Base-by-base conservation (phyloP, 2,329 filamentous ascomycete species). In the Trichoderma cornu-damae region DNA sequence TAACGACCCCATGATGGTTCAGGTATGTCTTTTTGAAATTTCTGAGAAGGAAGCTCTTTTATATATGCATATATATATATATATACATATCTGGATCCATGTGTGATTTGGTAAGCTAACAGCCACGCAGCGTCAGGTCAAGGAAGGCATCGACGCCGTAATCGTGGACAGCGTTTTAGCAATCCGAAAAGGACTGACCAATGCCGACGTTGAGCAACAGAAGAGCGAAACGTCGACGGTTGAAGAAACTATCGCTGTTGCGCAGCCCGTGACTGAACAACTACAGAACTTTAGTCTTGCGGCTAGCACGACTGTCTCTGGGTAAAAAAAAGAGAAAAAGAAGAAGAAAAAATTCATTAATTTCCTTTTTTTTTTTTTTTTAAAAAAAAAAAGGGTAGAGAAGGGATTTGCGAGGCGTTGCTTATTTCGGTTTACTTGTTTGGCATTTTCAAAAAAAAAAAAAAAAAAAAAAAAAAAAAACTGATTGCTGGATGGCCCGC, bases 101-200 rank as follows among this genome's bases (percentile, higher is more conserved):
- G n/a, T 14, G 18, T 35, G 18, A 32, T 34, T 20, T 8, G 4
- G 7, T 30, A 8, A 20, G 48, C 57, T 62, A 50, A 65, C 60
- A 49, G 52, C n/a, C 62, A 50, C 64, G 63, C 68, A 92, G 86
- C 77, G 87, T 61, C 94, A 99, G 85, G 90, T 95, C 8, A 89
- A 90, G 55, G 90, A 96, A 73, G 93, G 94, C 47, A 96, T 99
- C 61, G 94, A 99, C 69, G 94, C 94, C 1, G 93, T 99, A 54
- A 99, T 99, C 68, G 94, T 97, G 12, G 94, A 99, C 70, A 94
- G 85, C 61, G 93, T 99, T 3, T 81, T 97, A 28, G 90, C 90
- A 38, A 96, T 99, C 64, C 85, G 93, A 46, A 91, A 96, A 72
- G 93, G 90, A 1, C 79, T 99, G 60, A 94, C 89, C 3, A 70